Evolutionary conservation across 139 green algal species (phyloP).

Genomic region (Eudorina sp.): DNA sequence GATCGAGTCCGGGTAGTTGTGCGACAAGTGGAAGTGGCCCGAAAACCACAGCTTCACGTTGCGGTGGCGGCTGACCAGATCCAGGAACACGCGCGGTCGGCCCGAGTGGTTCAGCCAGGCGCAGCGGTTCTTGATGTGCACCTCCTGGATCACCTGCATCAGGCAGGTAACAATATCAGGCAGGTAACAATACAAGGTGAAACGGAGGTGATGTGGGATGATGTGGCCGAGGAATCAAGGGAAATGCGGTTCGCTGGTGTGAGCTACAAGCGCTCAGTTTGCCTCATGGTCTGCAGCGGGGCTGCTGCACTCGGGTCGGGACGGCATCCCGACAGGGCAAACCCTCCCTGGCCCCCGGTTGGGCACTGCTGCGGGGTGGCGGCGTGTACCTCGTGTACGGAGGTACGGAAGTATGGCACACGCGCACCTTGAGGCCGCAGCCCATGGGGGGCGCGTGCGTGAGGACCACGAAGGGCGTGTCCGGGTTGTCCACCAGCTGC

Average conservation of each 20-base stretch:
- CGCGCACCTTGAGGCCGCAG: constrained; percentile 77
- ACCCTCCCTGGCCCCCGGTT: too few relatives aligned
- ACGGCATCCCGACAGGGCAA: too few relatives aligned
- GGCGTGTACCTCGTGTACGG: too few relatives aligned
- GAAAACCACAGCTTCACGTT: constrained; percentile 47
- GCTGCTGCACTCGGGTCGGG: too few relatives aligned
- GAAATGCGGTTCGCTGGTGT: too few relatives aligned
- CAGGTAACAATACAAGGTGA: too few relatives aligned
- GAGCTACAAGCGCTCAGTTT: too few relatives aligned
- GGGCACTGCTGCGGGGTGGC: too few relatives aligned
- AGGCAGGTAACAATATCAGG: too few relatives aligned
- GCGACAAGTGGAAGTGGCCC: constrained; percentile 82
- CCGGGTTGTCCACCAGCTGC: constrained; percentile 54
- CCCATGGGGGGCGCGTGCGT: constrained; percentile 86
- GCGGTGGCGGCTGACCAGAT: constrained; percentile 52
- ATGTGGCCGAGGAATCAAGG: too few relatives aligned
- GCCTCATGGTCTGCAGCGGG: too few relatives aligned
- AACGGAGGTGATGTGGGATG: too few relatives aligned
- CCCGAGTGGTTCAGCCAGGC: constrained; percentile 72
- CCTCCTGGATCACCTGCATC: constrained; percentile 70
- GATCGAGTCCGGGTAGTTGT: constrained; percentile 85
- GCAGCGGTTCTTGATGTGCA: constrained; percentile 92
- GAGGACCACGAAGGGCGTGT: constrained; percentile 78
- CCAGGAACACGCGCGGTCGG: constrained; percentile 74
- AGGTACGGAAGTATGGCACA: background rate